Base-by-base conservation (phyloP, 1,284 basidiomycete species). In the Leucoagaricus sp. region DNA sequence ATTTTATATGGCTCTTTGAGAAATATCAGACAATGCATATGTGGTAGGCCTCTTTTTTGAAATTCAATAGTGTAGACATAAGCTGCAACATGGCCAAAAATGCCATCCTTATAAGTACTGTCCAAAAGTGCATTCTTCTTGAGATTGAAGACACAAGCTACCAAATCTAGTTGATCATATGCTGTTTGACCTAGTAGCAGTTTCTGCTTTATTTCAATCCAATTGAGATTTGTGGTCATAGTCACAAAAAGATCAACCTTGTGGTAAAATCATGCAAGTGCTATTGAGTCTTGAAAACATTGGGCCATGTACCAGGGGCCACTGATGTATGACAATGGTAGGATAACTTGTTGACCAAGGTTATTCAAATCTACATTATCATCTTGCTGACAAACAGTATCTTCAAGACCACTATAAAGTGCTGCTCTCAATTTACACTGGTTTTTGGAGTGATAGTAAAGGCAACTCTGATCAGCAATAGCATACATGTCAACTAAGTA, bases 211-310 rank as follows among this genome's bases (percentile, higher is more conserved):
- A 83, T 77, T 50, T 84, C 80, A 1, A 61, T 60, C 79, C 78
- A 82, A 0, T 65, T 58, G 0, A 74, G 75, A 67, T 82, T 82
- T 4, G 72, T 69, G 4, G 79, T 82, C 58, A 79, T 70, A 0
- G 79, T 83, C 2, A 81, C 63, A 58, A 82, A 80, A 7, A 80
- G 60, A 58, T 78, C 75, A 7, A 73, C 67, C n/a, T 72, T 69
- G 1, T 62, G 57, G 42, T 63, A 72, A 31, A 64, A 58, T 0
- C 69, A 61, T 1, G 68, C 69, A 25, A 80, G 67, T 0, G 78
- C 75, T 64, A 81, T 71, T 0, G 76, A 65, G 61, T 83, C 78
- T 49, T 80, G 78, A 53, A 70, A 75, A 0, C 63, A 58, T 52
- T 80, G 73, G 2, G 69, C 56, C 76, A 81, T 78, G 31, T 75